Percentiles rank a stretch among this genome's conserved stretches.
phyloP scores from a whole-genome alignment of 2,329 filamentous ascomycete species.

The Penicillium corylophilum region DNA sequence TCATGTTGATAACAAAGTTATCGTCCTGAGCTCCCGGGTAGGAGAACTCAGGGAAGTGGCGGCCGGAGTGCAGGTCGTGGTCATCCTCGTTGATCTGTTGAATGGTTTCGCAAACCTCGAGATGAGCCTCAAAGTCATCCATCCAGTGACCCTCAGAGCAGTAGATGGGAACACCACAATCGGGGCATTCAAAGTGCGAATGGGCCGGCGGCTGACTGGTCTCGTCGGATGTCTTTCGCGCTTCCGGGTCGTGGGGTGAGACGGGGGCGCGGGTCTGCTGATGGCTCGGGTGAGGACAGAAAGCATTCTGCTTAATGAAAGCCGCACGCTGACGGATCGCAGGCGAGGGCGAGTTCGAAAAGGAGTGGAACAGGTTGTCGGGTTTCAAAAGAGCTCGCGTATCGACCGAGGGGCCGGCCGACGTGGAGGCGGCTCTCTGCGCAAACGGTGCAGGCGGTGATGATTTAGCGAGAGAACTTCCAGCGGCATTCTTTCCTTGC shows the following conservation, averaged over 20 bases:
- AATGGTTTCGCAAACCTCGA: conserved; percentile 88
- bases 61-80: conserved; percentile 85
- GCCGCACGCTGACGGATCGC: conserved; percentile 84
- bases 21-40: conserved; percentile 89
- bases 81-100: conserved; percentile 97
- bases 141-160: conserved; percentile 95
- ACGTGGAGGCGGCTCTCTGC: conserved; percentile 30
- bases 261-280: conserved; percentile 68
- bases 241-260: conserved; percentile 64
- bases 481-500: conserved; percentile 14
- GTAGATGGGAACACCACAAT: conserved; percentile 91
- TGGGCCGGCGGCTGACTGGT: conserved; percentile 67
- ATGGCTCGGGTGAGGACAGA: conserved; percentile 89
- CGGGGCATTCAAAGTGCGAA: conserved; percentile 90
- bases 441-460: conserved; percentile 17
- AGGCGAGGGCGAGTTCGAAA: conserved; percentile 82
- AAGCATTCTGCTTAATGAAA: conserved; percentile 89
- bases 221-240: conserved; percentile 49
- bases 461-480: conserved; percentile 8
- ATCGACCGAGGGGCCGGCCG: conserved; percentile 23
- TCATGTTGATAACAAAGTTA: conserved; percentile 93
- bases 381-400: conserved; percentile 55
- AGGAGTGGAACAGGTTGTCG: conserved; percentile 90
- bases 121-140: conserved; percentile 88
- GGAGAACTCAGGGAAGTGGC: conserved; percentile 90